phyloP scores from a whole-genome alignment of 805 yeast genomes.

The Wickerhamomyces hampshirensis region DNA sequence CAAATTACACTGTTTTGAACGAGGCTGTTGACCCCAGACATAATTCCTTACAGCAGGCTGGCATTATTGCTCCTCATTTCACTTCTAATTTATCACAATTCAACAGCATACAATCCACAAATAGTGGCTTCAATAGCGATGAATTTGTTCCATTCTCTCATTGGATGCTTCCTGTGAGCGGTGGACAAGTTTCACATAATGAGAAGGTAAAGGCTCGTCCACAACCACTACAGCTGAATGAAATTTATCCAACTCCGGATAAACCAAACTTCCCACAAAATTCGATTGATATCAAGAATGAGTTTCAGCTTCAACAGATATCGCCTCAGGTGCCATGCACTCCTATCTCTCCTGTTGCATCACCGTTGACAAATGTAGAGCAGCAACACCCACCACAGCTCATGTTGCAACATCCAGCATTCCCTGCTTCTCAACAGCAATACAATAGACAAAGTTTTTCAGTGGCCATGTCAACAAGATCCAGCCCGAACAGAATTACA shows the following conservation, averaged over 20 bases:
- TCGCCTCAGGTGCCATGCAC: neutral
- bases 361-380: neutral
- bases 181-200: too few relatives aligned
- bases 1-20: too few relatives aligned
- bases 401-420: neutral
- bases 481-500: neutral
- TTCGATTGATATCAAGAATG: slow-evolving; percentile 3
- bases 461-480: neutral
- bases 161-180: too few relatives aligned
- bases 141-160: neutral
- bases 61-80: too few relatives aligned
- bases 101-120: too few relatives aligned
- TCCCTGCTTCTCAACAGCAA: neutral
- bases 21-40: too few relatives aligned
- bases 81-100: too few relatives aligned
- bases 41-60: neutral
- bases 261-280: slow-evolving; percentile 8
- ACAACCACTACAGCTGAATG: slow-evolving; percentile 4
- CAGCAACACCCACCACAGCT: neutral
- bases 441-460: neutral
- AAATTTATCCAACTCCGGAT: slow-evolving; percentile 13
- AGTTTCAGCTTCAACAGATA: slow-evolving; percentile 2
- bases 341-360: neutral
- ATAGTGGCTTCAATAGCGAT: neutral
- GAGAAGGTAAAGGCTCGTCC: neutral